Conservation (phyloP, 495 filamentous ascomycete genomes). For the Cercophora sp. region DNA sequence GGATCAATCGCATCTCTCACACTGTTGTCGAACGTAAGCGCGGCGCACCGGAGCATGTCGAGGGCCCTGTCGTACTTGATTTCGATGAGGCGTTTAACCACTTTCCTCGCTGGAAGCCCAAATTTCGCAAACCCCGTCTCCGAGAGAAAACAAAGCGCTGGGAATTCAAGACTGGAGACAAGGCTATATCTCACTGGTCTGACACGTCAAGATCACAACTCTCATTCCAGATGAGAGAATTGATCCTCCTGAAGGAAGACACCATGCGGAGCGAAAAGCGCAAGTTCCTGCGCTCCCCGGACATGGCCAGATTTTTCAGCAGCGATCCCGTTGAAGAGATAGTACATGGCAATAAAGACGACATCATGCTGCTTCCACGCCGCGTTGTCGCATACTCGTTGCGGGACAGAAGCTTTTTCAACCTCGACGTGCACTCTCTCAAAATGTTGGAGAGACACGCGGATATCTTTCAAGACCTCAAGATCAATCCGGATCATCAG, state of each 20-base stretch:
- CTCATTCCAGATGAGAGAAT: constrained; percentile 2
- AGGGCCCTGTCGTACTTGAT: constrained; percentile 51
- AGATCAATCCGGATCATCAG: constrained; percentile 50
- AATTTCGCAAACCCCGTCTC: constrained; percentile 14
- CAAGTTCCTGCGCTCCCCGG: neutral
- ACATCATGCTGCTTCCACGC: constrained; percentile 35
- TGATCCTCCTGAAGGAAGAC: neutral
- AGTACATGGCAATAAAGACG: too few relatives aligned
- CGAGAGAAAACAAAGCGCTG: neutral
- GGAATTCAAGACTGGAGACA: neutral
- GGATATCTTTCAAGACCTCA: constrained; percentile 49
- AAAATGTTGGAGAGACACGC: constrained; percentile 34
- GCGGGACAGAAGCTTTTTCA: constrained; percentile 35
- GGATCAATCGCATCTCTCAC: too few relatives aligned
- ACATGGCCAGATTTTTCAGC: neutral
- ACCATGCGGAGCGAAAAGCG: neutral
- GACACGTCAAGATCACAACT: neutral
- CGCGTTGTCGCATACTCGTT: constrained; percentile 38
- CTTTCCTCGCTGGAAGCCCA: constrained; percentile 28
- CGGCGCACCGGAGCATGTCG: constrained; percentile 26
- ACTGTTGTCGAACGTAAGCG: constrained; percentile 11
- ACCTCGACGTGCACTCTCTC: constrained; percentile 30
- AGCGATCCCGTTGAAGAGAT: constrained; percentile 15
- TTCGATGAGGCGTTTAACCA: constrained; percentile 41
- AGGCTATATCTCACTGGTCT: constrained; percentile 1